Percentiles rank a stretch among this genome's conserved stretches.
Evolutionary conservation across 2,329 filamentous ascomycete genomes (phyloP).

Genomic region (Diaporthe helianthi): DNA sequence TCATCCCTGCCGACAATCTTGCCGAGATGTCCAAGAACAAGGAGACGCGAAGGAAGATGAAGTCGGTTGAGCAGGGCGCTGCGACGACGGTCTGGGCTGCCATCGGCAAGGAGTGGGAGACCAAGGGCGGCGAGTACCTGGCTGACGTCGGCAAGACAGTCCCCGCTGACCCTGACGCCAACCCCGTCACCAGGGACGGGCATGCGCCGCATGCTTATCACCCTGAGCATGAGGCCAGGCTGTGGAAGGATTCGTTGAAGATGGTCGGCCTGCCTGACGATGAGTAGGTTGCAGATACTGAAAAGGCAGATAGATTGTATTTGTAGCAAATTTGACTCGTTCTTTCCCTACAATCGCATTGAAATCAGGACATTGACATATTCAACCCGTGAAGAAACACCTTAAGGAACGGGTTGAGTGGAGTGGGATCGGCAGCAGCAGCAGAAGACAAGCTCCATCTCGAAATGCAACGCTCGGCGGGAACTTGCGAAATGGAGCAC

Average conservation of each 20-base stretch:
- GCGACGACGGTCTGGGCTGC: conserved; percentile 6
- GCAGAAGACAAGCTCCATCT: too few relatives aligned
- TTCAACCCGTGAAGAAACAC: too few relatives aligned
- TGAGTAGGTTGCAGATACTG: not conserved
- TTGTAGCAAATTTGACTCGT: not conserved
- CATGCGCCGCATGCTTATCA: not conserved
- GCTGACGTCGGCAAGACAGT: not conserved
- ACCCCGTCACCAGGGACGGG: not conserved
- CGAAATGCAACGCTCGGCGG: too few relatives aligned
- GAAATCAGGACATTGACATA: not conserved
- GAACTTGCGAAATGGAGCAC: too few relatives aligned
- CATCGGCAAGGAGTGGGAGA: not conserved
- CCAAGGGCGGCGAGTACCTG: not conserved
- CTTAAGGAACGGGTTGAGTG: too few relatives aligned
- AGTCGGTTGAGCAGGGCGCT: not conserved
- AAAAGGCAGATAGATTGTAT: not conserved
- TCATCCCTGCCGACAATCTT: not conserved
- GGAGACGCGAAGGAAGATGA: not conserved
- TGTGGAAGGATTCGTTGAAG: conserved; percentile 8
- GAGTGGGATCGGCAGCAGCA: too few relatives aligned
- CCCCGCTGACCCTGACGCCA: not conserved
- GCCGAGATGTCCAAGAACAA: not conserved
- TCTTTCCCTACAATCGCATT: too few relatives aligned
- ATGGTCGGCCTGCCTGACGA: not conserved
- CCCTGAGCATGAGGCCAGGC: not conserved